Evolutionary conservation across 257 asterid genomes (phyloP).

Genomic region (Solanum dulcamara): DNA sequence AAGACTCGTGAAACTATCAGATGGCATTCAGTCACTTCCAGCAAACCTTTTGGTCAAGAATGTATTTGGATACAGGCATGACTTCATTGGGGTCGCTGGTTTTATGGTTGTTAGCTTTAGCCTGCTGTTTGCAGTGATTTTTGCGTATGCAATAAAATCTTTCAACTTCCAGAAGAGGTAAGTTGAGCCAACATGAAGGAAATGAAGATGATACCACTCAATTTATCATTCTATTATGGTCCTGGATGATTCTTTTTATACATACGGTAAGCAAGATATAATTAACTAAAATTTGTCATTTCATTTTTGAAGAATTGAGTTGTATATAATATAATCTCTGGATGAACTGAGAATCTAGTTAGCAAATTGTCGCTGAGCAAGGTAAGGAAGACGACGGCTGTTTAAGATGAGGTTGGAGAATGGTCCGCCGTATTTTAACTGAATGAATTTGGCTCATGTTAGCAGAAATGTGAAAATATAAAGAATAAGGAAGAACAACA

Average conservation of each 20-base stretch:
- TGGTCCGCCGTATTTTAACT: background rate
- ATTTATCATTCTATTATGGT: background rate
- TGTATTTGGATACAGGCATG: slow-evolving; percentile 77
- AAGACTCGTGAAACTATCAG: slow-evolving; percentile 40
- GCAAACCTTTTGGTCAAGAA: slow-evolving; percentile 32
- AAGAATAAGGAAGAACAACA: no score
- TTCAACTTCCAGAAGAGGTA: slow-evolving; percentile 84
- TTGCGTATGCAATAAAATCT: slow-evolving; percentile 69
- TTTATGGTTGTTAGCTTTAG: slow-evolving; percentile 71
- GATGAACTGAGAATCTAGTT: background rate
- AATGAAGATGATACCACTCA: background rate
- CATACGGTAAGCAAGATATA: background rate
- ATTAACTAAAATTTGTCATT: background rate
- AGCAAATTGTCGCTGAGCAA: no score
- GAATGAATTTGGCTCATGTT: background rate
- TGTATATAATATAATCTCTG: background rate
- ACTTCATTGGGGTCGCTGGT: slow-evolving; percentile 51
- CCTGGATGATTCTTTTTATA: background rate
- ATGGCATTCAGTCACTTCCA: slow-evolving; percentile 40
- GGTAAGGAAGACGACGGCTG: no score
- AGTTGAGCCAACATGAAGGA: background rate
- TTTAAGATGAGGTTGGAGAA: background rate
- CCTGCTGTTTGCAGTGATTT: slow-evolving; percentile 59
- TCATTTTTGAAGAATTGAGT: background rate
- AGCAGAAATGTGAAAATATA: no score